phyloP scores from a whole-genome alignment of 352 stramenopile species.

The Thalassiosira exigua region DNA sequence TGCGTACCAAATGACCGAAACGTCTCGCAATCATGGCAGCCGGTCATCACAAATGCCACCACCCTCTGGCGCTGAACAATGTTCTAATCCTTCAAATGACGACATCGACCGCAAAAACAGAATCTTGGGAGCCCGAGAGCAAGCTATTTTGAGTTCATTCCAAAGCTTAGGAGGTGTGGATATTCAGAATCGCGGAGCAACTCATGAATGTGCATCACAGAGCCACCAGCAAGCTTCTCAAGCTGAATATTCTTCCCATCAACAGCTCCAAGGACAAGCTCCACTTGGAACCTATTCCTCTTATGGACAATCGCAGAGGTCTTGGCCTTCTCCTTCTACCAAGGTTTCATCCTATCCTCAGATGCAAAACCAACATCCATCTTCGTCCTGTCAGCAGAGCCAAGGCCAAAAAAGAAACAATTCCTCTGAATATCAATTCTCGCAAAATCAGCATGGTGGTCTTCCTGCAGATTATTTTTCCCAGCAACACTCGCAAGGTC shows the following conservation, averaged over 20 bases:
- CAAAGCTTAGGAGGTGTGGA: constrained; percentile 18
- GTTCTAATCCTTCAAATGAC: constrained; percentile 1
- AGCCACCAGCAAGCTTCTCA: not conserved
- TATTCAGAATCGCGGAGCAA: constrained; percentile 14
- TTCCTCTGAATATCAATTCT: no score
- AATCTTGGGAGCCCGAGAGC: constrained; percentile 18
- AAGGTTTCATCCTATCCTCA: not conserved
- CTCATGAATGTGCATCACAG: constrained; percentile 14
- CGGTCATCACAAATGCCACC: not conserved
- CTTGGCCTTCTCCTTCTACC: no score
- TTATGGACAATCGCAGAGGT: not conserved
- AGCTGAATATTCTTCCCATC: not conserved
- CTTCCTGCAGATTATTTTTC: no score
- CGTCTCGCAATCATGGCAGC: not conserved
- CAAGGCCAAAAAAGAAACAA: no score
- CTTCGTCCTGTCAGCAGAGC: no score
- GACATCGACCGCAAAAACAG: constrained; percentile 2
- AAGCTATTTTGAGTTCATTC: constrained; percentile 36
- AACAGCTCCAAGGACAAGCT: not conserved
- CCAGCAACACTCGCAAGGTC: no score
- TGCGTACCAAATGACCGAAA: not conserved
- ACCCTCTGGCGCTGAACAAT: constrained; percentile 14
- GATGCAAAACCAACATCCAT: not conserved
- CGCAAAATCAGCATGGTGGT: no score
- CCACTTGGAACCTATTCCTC: not conserved